Conservation (phyloP, 352 stramenopile genomes). For the Globisporangium rhizosaccharum region DNA sequence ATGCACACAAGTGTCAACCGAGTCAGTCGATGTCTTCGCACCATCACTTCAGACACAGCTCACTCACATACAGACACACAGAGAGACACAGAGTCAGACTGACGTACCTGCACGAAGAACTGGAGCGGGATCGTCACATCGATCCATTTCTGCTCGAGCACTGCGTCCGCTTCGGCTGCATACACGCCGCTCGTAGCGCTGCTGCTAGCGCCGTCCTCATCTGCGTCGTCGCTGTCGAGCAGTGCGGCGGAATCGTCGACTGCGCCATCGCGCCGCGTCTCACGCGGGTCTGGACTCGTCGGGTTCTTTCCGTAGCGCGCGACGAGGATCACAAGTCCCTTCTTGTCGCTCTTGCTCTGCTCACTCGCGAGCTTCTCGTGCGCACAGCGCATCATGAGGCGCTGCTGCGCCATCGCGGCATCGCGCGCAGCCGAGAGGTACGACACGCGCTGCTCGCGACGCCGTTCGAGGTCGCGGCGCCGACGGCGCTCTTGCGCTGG, state of each 20-base stretch:
- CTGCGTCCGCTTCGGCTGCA: neutral
- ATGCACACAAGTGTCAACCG: too few species aligned
- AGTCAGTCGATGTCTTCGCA: neutral
- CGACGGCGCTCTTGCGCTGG: conserved; percentile 57
- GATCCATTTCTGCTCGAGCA: conserved; percentile 51
- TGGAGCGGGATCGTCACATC: conserved; percentile 76
- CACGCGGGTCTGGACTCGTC: conserved; percentile 39
- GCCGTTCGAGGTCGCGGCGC: conserved; percentile 39
- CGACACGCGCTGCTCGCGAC: conserved; percentile 40
- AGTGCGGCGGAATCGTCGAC: conserved; percentile 13
- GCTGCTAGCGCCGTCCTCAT: conserved; percentile 10
- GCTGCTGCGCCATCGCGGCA: conserved; percentile 61
- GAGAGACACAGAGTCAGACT: neutral
- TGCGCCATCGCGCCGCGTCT: conserved; percentile 19
- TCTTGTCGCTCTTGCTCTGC: conserved; percentile 29
- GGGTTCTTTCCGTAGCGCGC: conserved; percentile 73
- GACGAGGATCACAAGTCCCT: conserved; percentile 67
- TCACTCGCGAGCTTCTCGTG: conserved; percentile 57
- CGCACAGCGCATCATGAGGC: conserved; percentile 60
- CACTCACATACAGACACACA: neutral
- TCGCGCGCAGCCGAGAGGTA: conserved; percentile 52
- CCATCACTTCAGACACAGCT: conserved; percentile 3
- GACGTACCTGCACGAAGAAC: conserved; percentile 70
- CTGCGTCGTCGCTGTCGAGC: conserved; percentile 17
- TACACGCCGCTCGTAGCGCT: conserved; percentile 16